Evolutionary conservation across 306 rosid species (phyloP), one percentile per base, ranked within the genome.

Genomic region (Quercus robur): DNA sequence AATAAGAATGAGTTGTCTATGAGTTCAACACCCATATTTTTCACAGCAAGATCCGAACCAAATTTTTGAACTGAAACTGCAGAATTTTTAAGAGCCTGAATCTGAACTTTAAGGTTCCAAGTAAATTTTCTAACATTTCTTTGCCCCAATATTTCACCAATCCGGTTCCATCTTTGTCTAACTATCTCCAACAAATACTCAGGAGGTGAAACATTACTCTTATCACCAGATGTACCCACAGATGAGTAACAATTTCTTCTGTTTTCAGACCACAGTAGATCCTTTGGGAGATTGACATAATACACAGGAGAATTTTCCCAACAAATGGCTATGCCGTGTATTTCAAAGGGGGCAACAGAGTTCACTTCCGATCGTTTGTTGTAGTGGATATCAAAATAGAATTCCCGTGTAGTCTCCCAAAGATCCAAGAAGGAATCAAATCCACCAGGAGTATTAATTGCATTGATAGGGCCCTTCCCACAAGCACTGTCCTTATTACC

Each of bases 291-390:
- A 87, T 91, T 91, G 73, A 95, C 62, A 66, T 93, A 95, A 82
- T 91, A 91, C 78, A 95, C 97, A 17, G 94, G 88, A 79, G 98
- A 93, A 77, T 85, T 81, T 83, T 93, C 95, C 98, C 98, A 95
- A 85, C 99, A 93, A 80, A 93, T 83, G 52, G 99, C 99, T 35
- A 95, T 81, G 75, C 99, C 99, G 21, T 88, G 91, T 76, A 95
- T 73, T 85, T 95, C 98, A 33, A 93, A 95, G 49, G 90, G 89
- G 75, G 88, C 87, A 80, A 71, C 78, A 83, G 97, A 81, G 81
- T 86, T 91, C 77, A 93, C 79, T 71, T 85, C 94, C 56, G 84
- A 84, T 73, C 93, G 85, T 83, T 90, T 91, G 82, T 84, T 86
- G 82, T 90, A 88, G 83, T 95, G 91, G 70, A 95, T 85, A 86